These are phyloP conservation scores for Cardamine occulta DNA, from an alignment of 345 rosid species.

Conservation along the genomic window DNA sequence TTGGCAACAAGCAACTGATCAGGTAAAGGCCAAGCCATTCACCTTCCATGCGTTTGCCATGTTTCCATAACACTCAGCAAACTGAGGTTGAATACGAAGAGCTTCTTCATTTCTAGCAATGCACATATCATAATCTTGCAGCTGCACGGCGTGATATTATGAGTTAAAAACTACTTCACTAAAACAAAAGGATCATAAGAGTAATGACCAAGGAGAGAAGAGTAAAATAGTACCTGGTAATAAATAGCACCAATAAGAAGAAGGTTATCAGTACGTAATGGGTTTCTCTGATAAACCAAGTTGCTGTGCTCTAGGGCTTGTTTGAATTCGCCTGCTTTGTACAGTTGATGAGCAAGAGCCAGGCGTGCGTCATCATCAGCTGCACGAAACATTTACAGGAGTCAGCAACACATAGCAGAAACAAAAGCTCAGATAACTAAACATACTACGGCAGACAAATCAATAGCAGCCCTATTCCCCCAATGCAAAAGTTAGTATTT, in stretches of 20 bases:
- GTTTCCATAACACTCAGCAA: constrained; percentile 99
- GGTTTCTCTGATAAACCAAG: constrained; percentile 72
- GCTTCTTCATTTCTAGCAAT: constrained; percentile 95
- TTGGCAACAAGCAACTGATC: constrained; percentile 8
- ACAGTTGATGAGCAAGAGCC: constrained; percentile 80
- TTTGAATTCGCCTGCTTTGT: constrained; percentile 79
- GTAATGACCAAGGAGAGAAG: neutral
- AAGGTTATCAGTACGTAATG: constrained; percentile 89
- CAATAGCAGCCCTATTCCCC: neutral
- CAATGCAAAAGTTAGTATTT: constrained; percentile 8
- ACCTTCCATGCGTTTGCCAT: constrained; percentile 99
- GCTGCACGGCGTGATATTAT: constrained; percentile 45
- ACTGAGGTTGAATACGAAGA: constrained; percentile 82
- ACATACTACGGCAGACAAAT: neutral
- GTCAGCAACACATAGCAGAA: constrained; percentile 26
- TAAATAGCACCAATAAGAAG: constrained; percentile 93
- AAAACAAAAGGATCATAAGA: neutral
- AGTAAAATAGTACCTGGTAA: constrained; percentile 67
- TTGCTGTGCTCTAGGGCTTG: constrained; percentile 85
- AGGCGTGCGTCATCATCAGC: constrained; percentile 79
- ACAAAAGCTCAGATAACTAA: neutral
- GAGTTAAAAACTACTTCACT: constrained; percentile 10
- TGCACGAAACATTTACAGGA: constrained; percentile 35
- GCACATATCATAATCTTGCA: constrained; percentile 98
- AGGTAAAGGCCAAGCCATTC: constrained; percentile 28